A percentile compares a stretch with the other conserved stretches of the same genome.
phyloP scores from a whole-genome alignment of 2,329 filamentous ascomycete genomes.

The Fusarium newnesense region DNA sequence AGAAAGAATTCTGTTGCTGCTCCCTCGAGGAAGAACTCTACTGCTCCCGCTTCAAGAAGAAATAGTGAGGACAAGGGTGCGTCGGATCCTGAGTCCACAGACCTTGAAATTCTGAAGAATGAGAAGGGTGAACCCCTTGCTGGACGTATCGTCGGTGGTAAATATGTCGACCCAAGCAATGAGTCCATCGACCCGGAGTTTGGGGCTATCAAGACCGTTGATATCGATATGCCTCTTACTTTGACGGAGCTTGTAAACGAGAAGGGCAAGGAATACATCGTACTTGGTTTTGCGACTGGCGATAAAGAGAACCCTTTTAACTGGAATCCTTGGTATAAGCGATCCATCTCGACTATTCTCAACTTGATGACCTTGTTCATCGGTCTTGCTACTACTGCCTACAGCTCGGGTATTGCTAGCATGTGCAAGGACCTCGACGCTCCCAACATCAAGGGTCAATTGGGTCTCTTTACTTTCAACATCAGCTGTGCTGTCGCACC shows the following conservation, averaged over 20 bases:
- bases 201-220: constrained; percentile 33
- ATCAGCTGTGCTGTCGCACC: constrained; percentile 37
- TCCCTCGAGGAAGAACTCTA: constrained; percentile 26
- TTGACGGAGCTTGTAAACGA: constrained; percentile 30
- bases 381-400: constrained; percentile 35
- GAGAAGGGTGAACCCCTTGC: constrained; percentile 23
- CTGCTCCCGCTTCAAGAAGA: background rate
- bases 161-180: constrained; percentile 30
- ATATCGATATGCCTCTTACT: constrained; percentile 36
- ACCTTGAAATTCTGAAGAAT: constrained; percentile 28
- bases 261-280: constrained; percentile 35
- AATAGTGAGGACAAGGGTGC: constrained; percentile 18
- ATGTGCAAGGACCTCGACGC: constrained; percentile 31
- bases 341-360: constrained; percentile 36
- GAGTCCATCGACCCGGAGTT: constrained; percentile 28
- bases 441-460: constrained; percentile 33
- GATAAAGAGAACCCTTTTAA: constrained; percentile 40
- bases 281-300: constrained; percentile 34
- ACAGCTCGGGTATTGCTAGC: constrained; percentile 35
- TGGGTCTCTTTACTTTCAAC: constrained; percentile 38
- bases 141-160: constrained; percentile 35
- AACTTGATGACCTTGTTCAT: constrained; percentile 40
- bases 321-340: constrained; percentile 41
- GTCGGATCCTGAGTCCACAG: constrained; percentile 28
- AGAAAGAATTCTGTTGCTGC: constrained; percentile 20